phyloP scores from a whole-genome alignment of 75 land plant genomes.

The Ceratopteris richardii region DNA sequence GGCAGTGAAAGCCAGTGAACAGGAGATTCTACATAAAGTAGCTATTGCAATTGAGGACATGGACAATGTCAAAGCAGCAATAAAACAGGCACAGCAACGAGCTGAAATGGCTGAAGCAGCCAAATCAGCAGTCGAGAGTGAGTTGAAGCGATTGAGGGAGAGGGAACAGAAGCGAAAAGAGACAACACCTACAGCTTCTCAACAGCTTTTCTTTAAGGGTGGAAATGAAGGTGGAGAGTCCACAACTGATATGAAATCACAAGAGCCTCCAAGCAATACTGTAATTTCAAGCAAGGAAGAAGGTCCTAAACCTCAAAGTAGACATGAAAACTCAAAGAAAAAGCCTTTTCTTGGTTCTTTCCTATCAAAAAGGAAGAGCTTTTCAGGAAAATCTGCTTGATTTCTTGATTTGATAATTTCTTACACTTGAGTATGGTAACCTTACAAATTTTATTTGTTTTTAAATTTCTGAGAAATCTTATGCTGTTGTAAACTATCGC shows the following conservation, averaged over 20 bases:
- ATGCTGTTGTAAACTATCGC: too few species aligned
- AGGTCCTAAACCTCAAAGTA: not conserved
- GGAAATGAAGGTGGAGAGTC: not conserved
- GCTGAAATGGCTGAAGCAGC: conserved; percentile 93
- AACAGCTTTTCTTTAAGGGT: not conserved
- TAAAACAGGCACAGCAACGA: conserved; percentile 50
- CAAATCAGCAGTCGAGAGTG: conserved; percentile 63
- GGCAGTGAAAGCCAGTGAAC: conserved; percentile 56
- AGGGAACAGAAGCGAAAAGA: conserved; percentile 2
- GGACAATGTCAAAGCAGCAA: conserved; percentile 36
- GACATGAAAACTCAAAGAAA: not conserved
- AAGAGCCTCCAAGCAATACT: not conserved
- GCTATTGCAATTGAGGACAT: conserved; percentile 34
- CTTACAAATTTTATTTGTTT: too few species aligned
- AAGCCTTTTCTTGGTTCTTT: not conserved
- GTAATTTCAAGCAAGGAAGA: not conserved
- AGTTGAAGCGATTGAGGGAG: conserved; percentile 31
- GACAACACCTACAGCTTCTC: not conserved
- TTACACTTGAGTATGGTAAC: too few species aligned
- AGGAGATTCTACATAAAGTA: conserved; percentile 39
- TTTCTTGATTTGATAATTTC: too few species aligned
- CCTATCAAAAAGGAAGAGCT: not conserved
- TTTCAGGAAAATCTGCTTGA: not conserved
- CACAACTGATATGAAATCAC: not conserved
- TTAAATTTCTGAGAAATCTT: too few species aligned